Percentiles rank a stretch among this genome's conserved stretches.
Conservation (phyloP, 306 rosid genomes). For the Sicyos edulis region DNA sequence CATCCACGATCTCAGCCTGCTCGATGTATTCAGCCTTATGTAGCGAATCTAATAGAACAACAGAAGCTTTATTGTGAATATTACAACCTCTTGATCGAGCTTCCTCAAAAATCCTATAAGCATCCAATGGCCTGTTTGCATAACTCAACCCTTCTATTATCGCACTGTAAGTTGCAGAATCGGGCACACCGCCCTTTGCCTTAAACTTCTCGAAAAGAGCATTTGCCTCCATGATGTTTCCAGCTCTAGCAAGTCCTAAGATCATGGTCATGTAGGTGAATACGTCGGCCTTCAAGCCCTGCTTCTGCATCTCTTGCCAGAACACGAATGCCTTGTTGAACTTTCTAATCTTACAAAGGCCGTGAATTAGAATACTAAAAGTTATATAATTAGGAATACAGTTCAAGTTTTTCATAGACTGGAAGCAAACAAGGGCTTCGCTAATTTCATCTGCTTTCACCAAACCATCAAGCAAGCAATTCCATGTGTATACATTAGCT, state of each 20-base stretch:
- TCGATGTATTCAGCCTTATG: slow-evolving; percentile 87
- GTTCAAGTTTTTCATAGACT: slow-evolving; percentile 67
- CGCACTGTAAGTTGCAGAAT: slow-evolving; percentile 76
- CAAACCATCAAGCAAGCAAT: slow-evolving; percentile 79
- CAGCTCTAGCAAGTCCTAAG: slow-evolving; percentile 76
- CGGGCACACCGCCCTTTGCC: slow-evolving; percentile 67
- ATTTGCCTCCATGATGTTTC: slow-evolving; percentile 68
- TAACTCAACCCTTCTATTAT: slow-evolving; percentile 81
- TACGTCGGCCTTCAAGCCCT: slow-evolving; percentile 69
- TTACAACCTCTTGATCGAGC: slow-evolving; percentile 63
- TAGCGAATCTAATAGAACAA: slow-evolving; percentile 82
- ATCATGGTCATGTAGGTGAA: slow-evolving; percentile 85
- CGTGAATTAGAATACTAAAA: slow-evolving; percentile 84
- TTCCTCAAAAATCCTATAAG: slow-evolving; percentile 80
- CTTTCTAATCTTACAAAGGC: slow-evolving; percentile 78
- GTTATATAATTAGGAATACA: slow-evolving; percentile 70
- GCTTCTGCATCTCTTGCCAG: slow-evolving; percentile 98
- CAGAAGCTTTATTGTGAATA: slow-evolving; percentile 67
- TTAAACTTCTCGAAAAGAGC: slow-evolving; percentile 70
- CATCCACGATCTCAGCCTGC: slow-evolving; percentile 89
- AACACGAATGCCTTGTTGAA: slow-evolving; percentile 90
- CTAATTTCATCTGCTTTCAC: slow-evolving; percentile 86
- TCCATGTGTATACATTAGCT: slow-evolving; percentile 82
- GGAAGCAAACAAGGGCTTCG: slow-evolving; percentile 86
- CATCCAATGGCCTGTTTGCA: slow-evolving; percentile 69